Evolutionary conservation across 495 filamentous ascomycete genomes (phyloP), one percentile per base, ranked within the genome.

Genomic region (Xylaria intraflava): DNA sequence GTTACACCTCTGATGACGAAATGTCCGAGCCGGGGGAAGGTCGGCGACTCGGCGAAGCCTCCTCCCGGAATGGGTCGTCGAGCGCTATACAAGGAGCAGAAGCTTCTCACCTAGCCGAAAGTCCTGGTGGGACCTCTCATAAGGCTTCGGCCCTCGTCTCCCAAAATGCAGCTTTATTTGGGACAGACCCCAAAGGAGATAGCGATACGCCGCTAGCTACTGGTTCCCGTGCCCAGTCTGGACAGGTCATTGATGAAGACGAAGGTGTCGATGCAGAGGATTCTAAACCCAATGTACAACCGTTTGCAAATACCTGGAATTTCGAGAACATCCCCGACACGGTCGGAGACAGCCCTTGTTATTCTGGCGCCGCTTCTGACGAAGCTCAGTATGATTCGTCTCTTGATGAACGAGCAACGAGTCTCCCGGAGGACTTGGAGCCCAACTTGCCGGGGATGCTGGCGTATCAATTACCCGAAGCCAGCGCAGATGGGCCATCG

Each of bases 21-120:
- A 53, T 69, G 46, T 59, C 68, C n/a, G 76, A 76, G 48, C 79
- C 82, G 85, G 88, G 87, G 86, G 87, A 91, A 83, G 87, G 78
- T 69, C 81, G 73, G 83, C 85, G 83, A 76, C 86, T 89, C 84
- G 88, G 75, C 83, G 85, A 69, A 72, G 74, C 76, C 83, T 89
- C 80, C 80, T 89, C 84, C 85, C 87, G 69, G 76, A 81, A 75
- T 88, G 86, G 85, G 76, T 88, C 81, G 82, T 86, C 86, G 86
- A 87, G 84, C 83, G 83, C 79, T 77, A 87, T 76, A 80, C 76
- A 72, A 78, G 82, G 77, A 88, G 84, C 76, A 77, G 84, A 71
- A 85, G 82, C 68, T 82, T 76, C 70, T 88, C 85, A 66, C 85
- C 85, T 69, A 76, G 78, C 59, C 70, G 82, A 68, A 80, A 78